Evolutionary conservation across 768 basidiomycete species (phyloP).

Genomic region (Kwoniella europaea): DNA sequence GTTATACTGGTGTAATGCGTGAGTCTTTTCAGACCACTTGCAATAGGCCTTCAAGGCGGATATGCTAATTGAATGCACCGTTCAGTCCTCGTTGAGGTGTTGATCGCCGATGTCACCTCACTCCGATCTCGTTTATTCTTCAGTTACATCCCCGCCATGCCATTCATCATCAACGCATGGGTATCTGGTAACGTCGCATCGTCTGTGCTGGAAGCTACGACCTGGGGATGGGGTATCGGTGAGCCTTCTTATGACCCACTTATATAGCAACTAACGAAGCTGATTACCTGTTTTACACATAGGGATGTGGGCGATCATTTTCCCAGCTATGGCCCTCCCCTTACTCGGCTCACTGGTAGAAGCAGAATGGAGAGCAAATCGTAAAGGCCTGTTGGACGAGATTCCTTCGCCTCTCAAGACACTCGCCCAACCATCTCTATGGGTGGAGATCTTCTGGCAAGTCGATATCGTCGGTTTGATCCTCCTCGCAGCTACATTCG

Average conservation of each 20-base stretch:
- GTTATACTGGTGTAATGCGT: slow-evolving; percentile 43
- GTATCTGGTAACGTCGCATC: slow-evolving; percentile 49
- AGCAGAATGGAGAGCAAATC: slow-evolving; percentile 37
- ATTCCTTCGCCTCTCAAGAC: slow-evolving; percentile 20
- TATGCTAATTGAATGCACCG: too few species aligned
- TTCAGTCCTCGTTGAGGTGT: slow-evolving; percentile 47
- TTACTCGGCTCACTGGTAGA: slow-evolving; percentile 35
- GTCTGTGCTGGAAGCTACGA: slow-evolving; percentile 31
- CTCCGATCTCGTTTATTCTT: slow-evolving; percentile 52
- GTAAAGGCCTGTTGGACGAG: slow-evolving; percentile 28
- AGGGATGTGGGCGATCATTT: slow-evolving; percentile 54
- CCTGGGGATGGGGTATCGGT: slow-evolving; percentile 57
- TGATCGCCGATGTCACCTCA: slow-evolving; percentile 55
- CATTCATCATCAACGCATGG: slow-evolving; percentile 57
- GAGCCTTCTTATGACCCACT: neutral
- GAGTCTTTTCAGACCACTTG: neutral
- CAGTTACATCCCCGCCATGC: slow-evolving; percentile 53
- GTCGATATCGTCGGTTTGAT: slow-evolving; percentile 56
- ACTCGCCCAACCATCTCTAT: slow-evolving; percentile 6
- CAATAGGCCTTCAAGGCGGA: neutral
- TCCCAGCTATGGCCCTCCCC: slow-evolving; percentile 41
- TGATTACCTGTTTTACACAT: neutral
- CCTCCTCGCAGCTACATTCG: slow-evolving; percentile 46
- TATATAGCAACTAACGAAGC: neutral
- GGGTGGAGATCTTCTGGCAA: slow-evolving; percentile 53